These are phyloP conservation scores for Beauveria scarabaeidicola DNA, from an alignment of 2,329 filamentous ascomycete species.

Conservation along the genomic window DNA sequence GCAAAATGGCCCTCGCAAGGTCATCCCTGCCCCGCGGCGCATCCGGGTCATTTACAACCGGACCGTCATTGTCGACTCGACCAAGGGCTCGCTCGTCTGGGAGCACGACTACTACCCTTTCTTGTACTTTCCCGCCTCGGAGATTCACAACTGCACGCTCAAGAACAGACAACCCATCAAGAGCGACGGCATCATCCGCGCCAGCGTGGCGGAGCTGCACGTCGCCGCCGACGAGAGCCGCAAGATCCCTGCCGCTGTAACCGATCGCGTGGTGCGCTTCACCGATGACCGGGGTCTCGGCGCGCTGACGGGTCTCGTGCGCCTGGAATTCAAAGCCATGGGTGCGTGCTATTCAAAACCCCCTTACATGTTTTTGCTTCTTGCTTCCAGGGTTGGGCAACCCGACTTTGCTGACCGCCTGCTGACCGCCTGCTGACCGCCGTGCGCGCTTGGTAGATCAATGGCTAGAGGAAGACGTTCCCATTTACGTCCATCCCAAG, in stretches of 20 bases:
- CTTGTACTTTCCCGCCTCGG: conserved; percentile 30
- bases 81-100: conserved; percentile 30
- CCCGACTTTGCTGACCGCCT: not conserved
- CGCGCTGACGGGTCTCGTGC: conserved; percentile 23
- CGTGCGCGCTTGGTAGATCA: conserved; percentile 21
- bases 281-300: conserved; percentile 28
- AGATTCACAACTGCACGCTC: conserved; percentile 21
- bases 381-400: too few species aligned
- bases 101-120: conserved; percentile 41
- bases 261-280: conserved; percentile 31
- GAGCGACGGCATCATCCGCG: conserved; percentile 18
- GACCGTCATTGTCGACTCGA: conserved; percentile 29
- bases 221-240: conserved; percentile 18
- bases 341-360: conserved; percentile 17
- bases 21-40: conserved; percentile 18
- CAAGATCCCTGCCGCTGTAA: conserved; percentile 18
- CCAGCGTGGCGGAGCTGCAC: conserved; percentile 24
- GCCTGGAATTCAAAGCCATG: conserved; percentile 28
- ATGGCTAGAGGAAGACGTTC: conserved; percentile 48
- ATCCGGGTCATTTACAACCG: conserved; percentile 27
- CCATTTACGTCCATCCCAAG: conserved; percentile 55
- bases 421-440: not conserved
- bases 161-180: conserved; percentile 21
- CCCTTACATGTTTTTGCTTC: too few species aligned
- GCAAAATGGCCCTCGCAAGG: conserved; percentile 20